phyloP scores from a whole-genome alignment of 2,329 filamentous ascomycete genomes.

The Ceratocystiopsis minuta region DNA sequence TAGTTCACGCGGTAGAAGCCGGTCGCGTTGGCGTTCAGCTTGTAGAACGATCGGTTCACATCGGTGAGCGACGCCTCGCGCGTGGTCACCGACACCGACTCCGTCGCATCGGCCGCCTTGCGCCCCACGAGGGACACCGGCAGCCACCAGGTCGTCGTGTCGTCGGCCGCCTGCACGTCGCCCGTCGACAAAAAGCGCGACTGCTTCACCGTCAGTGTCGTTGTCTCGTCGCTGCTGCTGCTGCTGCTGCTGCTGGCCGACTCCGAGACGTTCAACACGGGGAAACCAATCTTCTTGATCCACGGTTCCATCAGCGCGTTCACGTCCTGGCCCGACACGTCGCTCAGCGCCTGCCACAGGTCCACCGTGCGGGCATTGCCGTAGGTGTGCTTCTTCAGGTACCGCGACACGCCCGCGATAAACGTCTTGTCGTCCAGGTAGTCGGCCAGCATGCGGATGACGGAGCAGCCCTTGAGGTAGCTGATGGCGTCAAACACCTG shows the following conservation, averaged over 20 bases:
- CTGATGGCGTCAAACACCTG: constrained; percentile 97
- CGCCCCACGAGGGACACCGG: constrained; percentile 74
- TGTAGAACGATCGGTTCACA: constrained; percentile 70
- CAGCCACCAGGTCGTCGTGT: constrained; percentile 89
- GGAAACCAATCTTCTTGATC: constrained; percentile 93
- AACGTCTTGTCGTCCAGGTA: constrained; percentile 80
- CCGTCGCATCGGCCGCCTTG: constrained; percentile 32
- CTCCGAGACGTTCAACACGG: constrained; percentile 72
- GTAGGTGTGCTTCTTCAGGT: constrained; percentile 77
- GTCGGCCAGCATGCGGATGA: constrained; percentile 87
- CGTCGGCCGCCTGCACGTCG: constrained; percentile 79
- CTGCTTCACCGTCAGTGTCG: constrained; percentile 55
- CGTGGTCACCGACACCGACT: constrained; percentile 49
- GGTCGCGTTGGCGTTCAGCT: constrained; percentile 76
- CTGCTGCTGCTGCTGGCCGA: constrained; percentile 45
- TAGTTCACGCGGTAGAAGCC: constrained; percentile 91
- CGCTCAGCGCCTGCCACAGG: constrained; percentile 73
- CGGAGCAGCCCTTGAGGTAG: constrained; percentile 90
- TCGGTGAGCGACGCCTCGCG: constrained; percentile 63
- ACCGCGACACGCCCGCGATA: constrained; percentile 74
- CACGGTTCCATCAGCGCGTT: constrained; percentile 78
- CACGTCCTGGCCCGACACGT: constrained; percentile 77
- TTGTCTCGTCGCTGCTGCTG: no score
- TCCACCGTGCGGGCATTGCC: constrained; percentile 82
- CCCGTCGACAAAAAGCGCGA: constrained; percentile 81